These are phyloP conservation scores for Mesembryanthemum crystallinum DNA, from an alignment of 148 eudicot genomes.

Conservation along the genomic window DNA sequence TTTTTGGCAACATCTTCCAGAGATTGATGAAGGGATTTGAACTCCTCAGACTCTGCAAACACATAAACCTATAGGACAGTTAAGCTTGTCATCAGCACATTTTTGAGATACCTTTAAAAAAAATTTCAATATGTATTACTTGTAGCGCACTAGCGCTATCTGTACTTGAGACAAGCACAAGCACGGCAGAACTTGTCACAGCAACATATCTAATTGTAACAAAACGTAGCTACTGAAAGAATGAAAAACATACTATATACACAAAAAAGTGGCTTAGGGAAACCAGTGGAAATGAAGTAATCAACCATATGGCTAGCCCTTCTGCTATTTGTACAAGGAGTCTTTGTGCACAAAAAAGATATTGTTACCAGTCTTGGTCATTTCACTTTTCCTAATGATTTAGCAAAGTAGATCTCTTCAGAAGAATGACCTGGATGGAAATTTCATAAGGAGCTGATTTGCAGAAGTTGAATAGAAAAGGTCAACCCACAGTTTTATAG, in stretches of 20 bases:
- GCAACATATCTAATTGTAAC: neutral
- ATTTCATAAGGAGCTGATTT: neutral
- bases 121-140: neutral
- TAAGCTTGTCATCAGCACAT: slow-evolving; percentile 19
- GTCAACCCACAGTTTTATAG: neutral
- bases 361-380: neutral
- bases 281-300: neutral
- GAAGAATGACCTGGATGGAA: neutral
- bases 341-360: neutral
- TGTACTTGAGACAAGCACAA: neutral
- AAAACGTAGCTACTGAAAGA: neutral
- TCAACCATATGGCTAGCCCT: neutral
- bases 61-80: slow-evolving; percentile 55
- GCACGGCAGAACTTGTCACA: neutral
- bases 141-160: neutral
- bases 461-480: neutral
- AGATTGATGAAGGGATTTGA: slow-evolving; percentile 55
- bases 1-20: slow-evolving; percentile 74
- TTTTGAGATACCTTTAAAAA: neutral
- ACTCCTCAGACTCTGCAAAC: slow-evolving; percentile 66
- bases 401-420: neutral
- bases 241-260: neutral
- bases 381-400: neutral
- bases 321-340: neutral
- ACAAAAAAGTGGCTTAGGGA: neutral